A percentile compares a stretch with the other conserved stretches of the same genome.
Evolutionary conservation across 169 alveolate genomes (phyloP).

Genomic region (Babesia bigemina): DNA sequence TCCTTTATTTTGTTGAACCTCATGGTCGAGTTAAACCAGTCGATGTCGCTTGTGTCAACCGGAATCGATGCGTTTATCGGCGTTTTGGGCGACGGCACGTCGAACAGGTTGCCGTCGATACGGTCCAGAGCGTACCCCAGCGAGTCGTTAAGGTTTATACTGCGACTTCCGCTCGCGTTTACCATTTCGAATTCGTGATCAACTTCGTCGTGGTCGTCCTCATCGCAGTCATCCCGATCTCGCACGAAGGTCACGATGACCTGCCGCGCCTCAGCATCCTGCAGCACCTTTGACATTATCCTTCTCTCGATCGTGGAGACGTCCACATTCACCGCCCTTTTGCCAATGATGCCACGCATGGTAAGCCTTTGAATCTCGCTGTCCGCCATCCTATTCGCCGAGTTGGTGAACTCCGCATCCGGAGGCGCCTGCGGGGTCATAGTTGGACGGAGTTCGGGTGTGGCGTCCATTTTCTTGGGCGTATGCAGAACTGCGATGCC

Average conservation of each 20-base stretch:
- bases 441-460: not conserved
- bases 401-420: not conserved
- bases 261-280: constrained; percentile 17
- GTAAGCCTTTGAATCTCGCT: not conserved
- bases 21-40: constrained; percentile 11
- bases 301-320: not conserved
- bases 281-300: not conserved
- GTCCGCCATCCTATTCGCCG: not conserved
- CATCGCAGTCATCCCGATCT: not conserved
- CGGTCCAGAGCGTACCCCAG: not conserved
- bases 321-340: constrained; percentile 3
- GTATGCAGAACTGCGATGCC: not conserved
- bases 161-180: not conserved
- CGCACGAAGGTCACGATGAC: constrained; percentile 8
- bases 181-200: constrained; percentile 11
- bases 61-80: not conserved
- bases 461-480: not conserved
- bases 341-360: not conserved
- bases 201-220: not conserved
- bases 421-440: not conserved
- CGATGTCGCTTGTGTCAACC: constrained; percentile 1
- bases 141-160: not conserved
- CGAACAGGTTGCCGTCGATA: constrained; percentile 1
- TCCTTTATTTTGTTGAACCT: constrained; percentile 18
- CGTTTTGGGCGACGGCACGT: not conserved